Base-by-base conservation (phyloP, 306 rosid genomes). In the Oxytropis ochrocephala region DNA sequence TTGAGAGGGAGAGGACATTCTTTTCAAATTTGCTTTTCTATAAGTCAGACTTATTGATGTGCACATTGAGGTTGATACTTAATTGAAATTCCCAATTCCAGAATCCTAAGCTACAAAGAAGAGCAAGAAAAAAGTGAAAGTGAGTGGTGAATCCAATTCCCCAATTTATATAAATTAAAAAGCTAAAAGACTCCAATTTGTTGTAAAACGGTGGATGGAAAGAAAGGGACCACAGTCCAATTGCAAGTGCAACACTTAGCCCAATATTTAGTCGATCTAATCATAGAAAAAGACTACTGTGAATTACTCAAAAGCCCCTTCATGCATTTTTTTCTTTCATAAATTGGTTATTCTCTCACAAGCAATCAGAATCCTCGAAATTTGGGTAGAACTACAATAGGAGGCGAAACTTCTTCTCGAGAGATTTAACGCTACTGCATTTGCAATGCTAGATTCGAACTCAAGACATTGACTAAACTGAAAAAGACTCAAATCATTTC, bases 131-230 rank as follows among this genome's bases (percentile, higher is more conserved):
- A 32, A 76, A 51, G 75, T 43, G 75, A 76, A 64, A 81, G 53
- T 7, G 76, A 80, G 76, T 69, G 59, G 83, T 80, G 87, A 78
- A 88, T 88, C 95, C 57, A 73, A 76, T 84, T 82, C 89, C 46
- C 64, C 55, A 61, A 18, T 69, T 69, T 68, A 44, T 42, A 11
- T 48, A 67, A 66, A 69, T 76, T 24, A 55, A 41, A 81, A 8
- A 56, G 38, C 18, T 4, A 49, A 57, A 71, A 62, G 75, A 17
- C 17, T 49, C 33, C 35, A 52, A 61, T 46, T 46, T 46, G 64
- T 6, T 61, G 66, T 7, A 46, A 59, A 74, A 69, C 32, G 67
- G 24, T 48, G 6, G 64, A 58, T 17, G 24, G 21, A 75, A 74
- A 70, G 65, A 14, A 69, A 67, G 82, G 86, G 89, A 84, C 89